Conservation (phyloP, 257 asterid species). For the Solanum ossicruentum region DNA sequence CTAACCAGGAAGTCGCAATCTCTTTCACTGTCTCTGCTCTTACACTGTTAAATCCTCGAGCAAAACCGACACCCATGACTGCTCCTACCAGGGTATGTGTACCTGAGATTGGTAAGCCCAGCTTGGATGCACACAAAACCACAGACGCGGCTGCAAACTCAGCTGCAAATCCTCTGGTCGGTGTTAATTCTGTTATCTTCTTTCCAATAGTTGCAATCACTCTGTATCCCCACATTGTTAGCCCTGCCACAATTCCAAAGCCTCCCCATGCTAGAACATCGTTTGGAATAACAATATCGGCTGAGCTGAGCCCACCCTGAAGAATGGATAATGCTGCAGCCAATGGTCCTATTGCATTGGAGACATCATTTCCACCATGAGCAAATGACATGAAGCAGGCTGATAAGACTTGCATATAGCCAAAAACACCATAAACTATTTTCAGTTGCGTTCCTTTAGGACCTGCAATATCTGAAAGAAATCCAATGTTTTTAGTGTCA, state of each 20-base stretch:
- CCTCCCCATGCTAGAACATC: conserved; percentile 97
- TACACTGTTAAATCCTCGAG: conserved; percentile 80
- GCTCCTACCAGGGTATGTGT: conserved; percentile 95
- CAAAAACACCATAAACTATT: conserved; percentile 85
- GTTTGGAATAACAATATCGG: conserved; percentile 54
- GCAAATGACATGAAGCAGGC: conserved; percentile 99
- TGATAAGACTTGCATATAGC: conserved; percentile 82
- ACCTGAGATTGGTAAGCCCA: conserved; percentile 86
- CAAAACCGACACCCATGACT: conserved; percentile 97
- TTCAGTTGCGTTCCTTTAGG: conserved; percentile 82
- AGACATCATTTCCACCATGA: conserved; percentile 95
- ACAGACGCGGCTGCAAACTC: conserved; percentile 98
- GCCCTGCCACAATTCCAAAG: conserved; percentile 90
- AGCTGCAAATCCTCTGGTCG: conserved; percentile 91
- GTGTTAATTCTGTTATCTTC: conserved; percentile 87
- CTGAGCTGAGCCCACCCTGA: conserved; percentile 59
- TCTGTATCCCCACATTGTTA: conserved; percentile 75
- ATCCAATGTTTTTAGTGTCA: conserved; percentile 29
- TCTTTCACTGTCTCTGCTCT: conserved; percentile 86
- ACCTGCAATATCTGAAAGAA: conserved; percentile 83
- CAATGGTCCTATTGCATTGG: conserved; percentile 86
- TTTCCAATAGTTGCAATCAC: conserved; percentile 86
- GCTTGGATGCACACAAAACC: conserved; percentile 69
- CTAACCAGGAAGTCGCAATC: conserved; percentile 83
- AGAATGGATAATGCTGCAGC: conserved; percentile 84